Evolutionary conservation across 371 early-diverging fungal species (phyloP).

Genomic region (Mortierella sp.): DNA sequence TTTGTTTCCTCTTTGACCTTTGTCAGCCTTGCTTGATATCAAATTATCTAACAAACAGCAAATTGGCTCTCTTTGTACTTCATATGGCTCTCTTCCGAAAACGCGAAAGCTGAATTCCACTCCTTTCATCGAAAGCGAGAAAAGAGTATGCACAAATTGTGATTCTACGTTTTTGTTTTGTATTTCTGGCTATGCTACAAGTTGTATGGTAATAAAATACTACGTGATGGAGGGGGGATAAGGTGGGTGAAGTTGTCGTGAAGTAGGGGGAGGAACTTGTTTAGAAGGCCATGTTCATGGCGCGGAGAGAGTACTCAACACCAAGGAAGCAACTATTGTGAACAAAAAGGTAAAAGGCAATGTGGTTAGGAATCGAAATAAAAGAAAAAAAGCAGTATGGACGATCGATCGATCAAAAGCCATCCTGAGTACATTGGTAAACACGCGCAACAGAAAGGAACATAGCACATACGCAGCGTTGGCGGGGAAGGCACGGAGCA

Average conservation of each 20-base stretch:
- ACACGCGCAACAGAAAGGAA: background rate
- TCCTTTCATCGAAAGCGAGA: too few species aligned
- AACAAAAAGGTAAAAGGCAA: background rate
- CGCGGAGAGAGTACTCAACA: constrained; percentile 74
- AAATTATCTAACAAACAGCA: too few species aligned
- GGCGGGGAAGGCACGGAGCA: constrained; percentile 96
- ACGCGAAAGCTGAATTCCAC: too few species aligned
- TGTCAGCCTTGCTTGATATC: too few species aligned
- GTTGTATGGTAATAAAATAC: constrained; percentile 16
- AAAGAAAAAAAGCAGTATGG: constrained; percentile 52
- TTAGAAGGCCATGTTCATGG: constrained; percentile 80
- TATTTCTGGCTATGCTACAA: constrained; percentile 14
- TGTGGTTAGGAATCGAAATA: background rate
- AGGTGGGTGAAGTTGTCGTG: background rate
- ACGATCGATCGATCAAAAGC: background rate
- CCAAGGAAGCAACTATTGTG: constrained; percentile 76
- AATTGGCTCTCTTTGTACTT: too few species aligned
- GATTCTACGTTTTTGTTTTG: constrained; percentile 7
- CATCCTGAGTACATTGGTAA: background rate
- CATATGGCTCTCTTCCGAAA: too few species aligned
- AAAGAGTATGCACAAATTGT: too few species aligned
- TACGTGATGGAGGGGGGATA: constrained; percentile 1
- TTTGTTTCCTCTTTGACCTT: too few species aligned
- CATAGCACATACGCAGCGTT: constrained; percentile 76
- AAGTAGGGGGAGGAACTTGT: background rate